Conservation (phyloP, 2,329 filamentous ascomycete species). For the Fusarium keratoplasticum region DNA sequence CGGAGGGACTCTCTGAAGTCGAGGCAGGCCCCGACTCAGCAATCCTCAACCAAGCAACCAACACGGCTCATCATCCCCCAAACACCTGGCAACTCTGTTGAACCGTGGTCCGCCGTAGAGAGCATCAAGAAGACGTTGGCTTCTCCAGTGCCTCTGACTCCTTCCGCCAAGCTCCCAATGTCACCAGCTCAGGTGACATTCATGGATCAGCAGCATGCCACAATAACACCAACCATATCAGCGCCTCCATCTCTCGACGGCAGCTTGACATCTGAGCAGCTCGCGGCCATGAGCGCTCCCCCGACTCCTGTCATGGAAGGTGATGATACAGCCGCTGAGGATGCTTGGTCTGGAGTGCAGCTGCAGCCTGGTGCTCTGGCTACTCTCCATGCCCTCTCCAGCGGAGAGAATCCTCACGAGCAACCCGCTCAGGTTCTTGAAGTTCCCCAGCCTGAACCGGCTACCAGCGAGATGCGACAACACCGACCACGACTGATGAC, state of each 20-base stretch:
- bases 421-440: constrained; percentile 59
- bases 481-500: constrained; percentile 64
- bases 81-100: constrained; percentile 48
- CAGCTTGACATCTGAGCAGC: constrained; percentile 87
- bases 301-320: constrained; percentile 80
- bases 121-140: constrained; percentile 59
- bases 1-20: constrained; percentile 53
- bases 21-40: constrained; percentile 49
- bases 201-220: constrained; percentile 71
- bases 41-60: constrained; percentile 46
- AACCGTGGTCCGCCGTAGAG: constrained; percentile 58
- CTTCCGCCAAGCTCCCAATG: constrained; percentile 76
- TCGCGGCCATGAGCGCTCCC: constrained; percentile 85
- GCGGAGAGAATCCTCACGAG: constrained; percentile 71
- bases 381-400: constrained; percentile 79
- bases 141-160: constrained; percentile 72
- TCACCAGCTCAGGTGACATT: constrained; percentile 80
- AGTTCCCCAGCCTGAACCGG: constrained; percentile 49
- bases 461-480: constrained; percentile 60
- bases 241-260: constrained; percentile 91
- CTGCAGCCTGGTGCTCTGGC: constrained; percentile 85
- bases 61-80: constrained; percentile 65
- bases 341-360: constrained; percentile 78
- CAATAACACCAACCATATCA: constrained; percentile 78
- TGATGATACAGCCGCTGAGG: constrained; percentile 64